Conservation (phyloP, 352 stramenopile species). For the Pythium volutum region DNA sequence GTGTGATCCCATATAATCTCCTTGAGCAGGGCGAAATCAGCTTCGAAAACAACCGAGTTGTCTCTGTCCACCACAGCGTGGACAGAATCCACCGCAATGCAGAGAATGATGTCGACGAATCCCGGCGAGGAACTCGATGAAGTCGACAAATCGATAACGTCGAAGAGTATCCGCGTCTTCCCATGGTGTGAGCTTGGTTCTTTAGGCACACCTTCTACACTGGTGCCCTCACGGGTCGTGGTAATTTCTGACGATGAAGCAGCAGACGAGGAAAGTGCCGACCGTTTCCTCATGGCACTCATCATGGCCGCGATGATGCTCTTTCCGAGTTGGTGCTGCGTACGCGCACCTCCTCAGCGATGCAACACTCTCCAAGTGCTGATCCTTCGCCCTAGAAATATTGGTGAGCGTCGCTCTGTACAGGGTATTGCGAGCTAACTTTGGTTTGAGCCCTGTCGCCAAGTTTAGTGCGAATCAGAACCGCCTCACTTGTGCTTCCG, state of each 20-base stretch:
- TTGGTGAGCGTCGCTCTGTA: no score
- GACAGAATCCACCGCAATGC: slow-evolving; percentile 35
- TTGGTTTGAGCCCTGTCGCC: neutral
- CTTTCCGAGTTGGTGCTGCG: slow-evolving; percentile 1
- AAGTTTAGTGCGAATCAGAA: slow-evolving; percentile 10
- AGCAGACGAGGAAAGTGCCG: slow-evolving; percentile 17
- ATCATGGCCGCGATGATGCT: slow-evolving; percentile 26
- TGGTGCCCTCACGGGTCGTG: neutral
- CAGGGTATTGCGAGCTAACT: neutral
- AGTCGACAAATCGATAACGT: neutral
- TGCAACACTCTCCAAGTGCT: neutral
- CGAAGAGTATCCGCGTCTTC: slow-evolving; percentile 32
- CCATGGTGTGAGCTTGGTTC: slow-evolving; percentile 43
- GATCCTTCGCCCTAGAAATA: no score
- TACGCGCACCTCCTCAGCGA: neutral
- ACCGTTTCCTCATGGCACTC: slow-evolving; percentile 25
- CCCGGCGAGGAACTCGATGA: neutral
- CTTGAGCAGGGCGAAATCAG: slow-evolving; percentile 36
- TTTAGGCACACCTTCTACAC: slow-evolving; percentile 6
- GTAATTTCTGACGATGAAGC: neutral
- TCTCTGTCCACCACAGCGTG: slow-evolving; percentile 35
- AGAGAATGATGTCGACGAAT: slow-evolving; percentile 42
- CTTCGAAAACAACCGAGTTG: slow-evolving; percentile 43
- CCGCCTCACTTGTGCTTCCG: slow-evolving; percentile 11
- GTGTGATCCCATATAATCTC: slow-evolving; percentile 71